These are phyloP conservation scores for Vigna nakashimae DNA, from an alignment of 306 rosid species.

Conservation along the genomic window DNA sequence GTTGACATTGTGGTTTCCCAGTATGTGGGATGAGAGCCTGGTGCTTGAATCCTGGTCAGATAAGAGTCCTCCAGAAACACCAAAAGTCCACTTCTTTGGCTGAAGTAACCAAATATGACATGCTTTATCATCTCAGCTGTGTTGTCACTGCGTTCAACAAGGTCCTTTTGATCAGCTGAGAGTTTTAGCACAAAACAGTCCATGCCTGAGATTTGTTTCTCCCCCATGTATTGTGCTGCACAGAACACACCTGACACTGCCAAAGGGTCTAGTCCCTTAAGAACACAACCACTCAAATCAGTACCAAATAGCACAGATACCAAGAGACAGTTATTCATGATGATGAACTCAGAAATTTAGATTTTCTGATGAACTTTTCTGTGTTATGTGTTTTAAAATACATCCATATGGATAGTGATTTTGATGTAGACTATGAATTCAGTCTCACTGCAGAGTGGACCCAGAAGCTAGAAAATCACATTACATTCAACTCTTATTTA, in stretches of 20 bases:
- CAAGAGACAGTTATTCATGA: background rate
- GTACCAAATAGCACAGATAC: background rate
- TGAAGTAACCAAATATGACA: constrained; percentile 79
- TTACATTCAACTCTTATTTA: background rate
- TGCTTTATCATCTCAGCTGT: constrained; percentile 97
- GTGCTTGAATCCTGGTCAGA: constrained; percentile 86
- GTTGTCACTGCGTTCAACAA: constrained; percentile 77
- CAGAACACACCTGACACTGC: constrained; percentile 78
- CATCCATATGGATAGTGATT: no score
- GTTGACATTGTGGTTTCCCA: constrained; percentile 98
- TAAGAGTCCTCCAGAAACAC: constrained; percentile 83
- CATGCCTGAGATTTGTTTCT: constrained; percentile 65
- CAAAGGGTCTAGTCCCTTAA: constrained; percentile 84
- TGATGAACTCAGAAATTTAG: no score
- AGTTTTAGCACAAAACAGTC: constrained; percentile 86
- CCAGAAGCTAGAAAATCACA: background rate
- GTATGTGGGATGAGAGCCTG: constrained; percentile 79
- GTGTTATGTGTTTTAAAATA: no score
- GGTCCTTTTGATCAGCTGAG: constrained; percentile 77
- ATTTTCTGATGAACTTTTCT: no score
- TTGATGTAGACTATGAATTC: background rate
- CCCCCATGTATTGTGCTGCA: constrained; percentile 87
- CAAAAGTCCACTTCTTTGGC: constrained; percentile 85
- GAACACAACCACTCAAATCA: constrained; percentile 23
- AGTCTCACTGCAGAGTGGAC: constrained; percentile 23